A percentile compares a stretch with the other conserved stretches of the same genome.
Evolutionary conservation across 148 eudicot species (phyloP).

Genomic region (Fallopia convolvulus): DNA sequence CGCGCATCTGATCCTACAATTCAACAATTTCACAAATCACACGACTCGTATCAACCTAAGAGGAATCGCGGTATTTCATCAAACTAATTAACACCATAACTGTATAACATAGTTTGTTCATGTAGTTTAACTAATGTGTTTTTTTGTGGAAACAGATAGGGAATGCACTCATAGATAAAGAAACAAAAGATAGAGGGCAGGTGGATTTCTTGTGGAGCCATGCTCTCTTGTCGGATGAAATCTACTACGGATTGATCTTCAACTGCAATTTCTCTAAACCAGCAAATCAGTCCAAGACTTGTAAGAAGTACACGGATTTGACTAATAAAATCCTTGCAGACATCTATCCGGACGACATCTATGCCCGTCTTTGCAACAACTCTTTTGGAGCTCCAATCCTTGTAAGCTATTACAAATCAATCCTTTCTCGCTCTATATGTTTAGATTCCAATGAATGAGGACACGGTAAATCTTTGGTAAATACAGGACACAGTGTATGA

Average conservation of each 20-base stretch:
- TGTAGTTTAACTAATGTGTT: not conserved
- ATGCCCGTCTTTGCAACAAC: slow-evolving; percentile 11
- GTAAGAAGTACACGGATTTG: not conserved
- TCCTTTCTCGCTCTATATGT: too few relatives aligned
- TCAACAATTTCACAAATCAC: slow-evolving; percentile 18
- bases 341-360: slow-evolving; percentile 4
- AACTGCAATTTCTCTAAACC: slow-evolving; percentile 11
- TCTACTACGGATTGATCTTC: not conserved
- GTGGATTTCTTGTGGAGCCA: slow-evolving; percentile 33
- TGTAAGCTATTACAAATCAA: not conserved
- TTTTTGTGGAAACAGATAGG: slow-evolving; percentile 25
- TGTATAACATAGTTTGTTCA: not conserved
- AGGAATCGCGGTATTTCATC: slow-evolving; percentile 33
- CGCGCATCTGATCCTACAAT: slow-evolving; percentile 33
- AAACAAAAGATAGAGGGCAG: slow-evolving; percentile 19
- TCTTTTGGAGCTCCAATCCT: not conserved
- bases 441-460: too few relatives aligned
- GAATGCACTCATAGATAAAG: slow-evolving; percentile 29
- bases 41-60: slow-evolving; percentile 28
- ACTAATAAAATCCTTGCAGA: not conserved
- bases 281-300: slow-evolving; percentile 14
- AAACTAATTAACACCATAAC: not conserved
- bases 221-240: slow-evolving; percentile 28
- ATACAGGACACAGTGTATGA: not conserved
- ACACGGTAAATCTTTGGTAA: not conserved